phyloP scores from a whole-genome alignment of 2,329 filamentous ascomycete genomes.

The Aotearoamyces nothofagi region DNA sequence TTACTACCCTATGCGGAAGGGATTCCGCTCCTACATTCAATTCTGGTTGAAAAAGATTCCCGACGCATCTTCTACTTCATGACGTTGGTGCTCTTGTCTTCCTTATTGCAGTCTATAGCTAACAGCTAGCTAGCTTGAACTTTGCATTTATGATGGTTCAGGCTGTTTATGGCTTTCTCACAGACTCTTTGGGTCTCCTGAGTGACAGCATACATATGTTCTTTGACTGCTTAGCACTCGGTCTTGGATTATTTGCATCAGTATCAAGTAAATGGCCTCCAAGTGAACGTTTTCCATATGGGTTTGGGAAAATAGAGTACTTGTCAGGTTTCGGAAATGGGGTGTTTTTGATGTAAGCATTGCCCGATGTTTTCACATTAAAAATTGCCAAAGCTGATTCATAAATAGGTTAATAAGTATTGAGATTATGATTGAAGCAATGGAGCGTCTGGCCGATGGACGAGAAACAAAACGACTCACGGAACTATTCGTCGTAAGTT shows the following conservation, averaged over 20 bases:
- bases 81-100: slow-evolving; percentile 38
- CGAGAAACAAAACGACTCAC: slow-evolving; percentile 69
- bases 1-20: slow-evolving; percentile 54
- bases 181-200: slow-evolving; percentile 84
- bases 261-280: slow-evolving; percentile 96
- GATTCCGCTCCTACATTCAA: slow-evolving; percentile 70
- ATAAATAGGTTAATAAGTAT: slow-evolving; percentile 65
- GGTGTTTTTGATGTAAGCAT: slow-evolving; percentile 69
- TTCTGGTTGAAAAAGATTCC: slow-evolving; percentile 83
- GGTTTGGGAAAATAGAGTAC: slow-evolving; percentile 93
- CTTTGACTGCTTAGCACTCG: slow-evolving; percentile 87
- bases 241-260: slow-evolving; percentile 78
- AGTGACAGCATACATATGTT: slow-evolving; percentile 99
- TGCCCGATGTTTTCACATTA: slow-evolving; percentile 3
- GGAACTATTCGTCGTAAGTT: slow-evolving; percentile 80
- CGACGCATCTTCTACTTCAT: slow-evolving; percentile 96
- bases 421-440: slow-evolving; percentile 90
- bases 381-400: slow-evolving; percentile 7
- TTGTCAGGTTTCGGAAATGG: slow-evolving; percentile 94
- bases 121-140: slow-evolving; percentile 78
- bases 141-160: slow-evolving; percentile 92
- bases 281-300: slow-evolving; percentile 79
- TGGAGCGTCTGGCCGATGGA: slow-evolving; percentile 74
- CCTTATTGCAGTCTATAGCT: slow-evolving; percentile 4
- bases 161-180: slow-evolving; percentile 84